Conservation (phyloP, 2,329 filamentous ascomycete genomes). For the Fusarium tjaetaba region DNA sequence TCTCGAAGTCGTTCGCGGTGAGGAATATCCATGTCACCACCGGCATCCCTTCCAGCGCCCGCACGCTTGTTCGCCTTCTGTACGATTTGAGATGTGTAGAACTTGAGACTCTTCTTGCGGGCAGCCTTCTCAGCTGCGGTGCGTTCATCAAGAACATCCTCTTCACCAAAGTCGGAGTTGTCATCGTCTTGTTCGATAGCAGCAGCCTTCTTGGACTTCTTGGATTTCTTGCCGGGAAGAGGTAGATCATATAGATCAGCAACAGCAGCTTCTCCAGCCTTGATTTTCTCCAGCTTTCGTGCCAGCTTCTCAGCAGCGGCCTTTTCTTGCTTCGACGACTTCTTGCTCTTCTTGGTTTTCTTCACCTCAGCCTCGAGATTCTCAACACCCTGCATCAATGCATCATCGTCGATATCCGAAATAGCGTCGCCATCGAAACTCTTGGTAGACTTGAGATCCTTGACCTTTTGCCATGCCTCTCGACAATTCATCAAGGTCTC, state of each 20-base stretch:
- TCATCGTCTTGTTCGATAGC: slow-evolving; percentile 62
- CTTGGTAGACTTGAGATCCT: slow-evolving; percentile 66
- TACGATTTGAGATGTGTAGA: slow-evolving; percentile 97
- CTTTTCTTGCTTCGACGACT: slow-evolving; percentile 50
- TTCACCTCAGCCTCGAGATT: slow-evolving; percentile 35
- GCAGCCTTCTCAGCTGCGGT: slow-evolving; percentile 87
- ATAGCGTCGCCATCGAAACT: slow-evolving; percentile 47
- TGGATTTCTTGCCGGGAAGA: slow-evolving; percentile 60
- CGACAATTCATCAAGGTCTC: slow-evolving; percentile 81
- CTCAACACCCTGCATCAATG: slow-evolving; percentile 39
- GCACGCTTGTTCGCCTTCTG: slow-evolving; percentile 92
- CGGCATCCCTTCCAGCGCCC: slow-evolving; percentile 75
- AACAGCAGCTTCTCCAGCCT: slow-evolving; percentile 74
- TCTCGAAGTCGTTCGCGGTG: slow-evolving; percentile 90
- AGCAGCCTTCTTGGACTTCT: slow-evolving; percentile 46
- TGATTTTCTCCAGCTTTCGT: slow-evolving; percentile 58
- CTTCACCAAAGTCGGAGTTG: slow-evolving; percentile 93
- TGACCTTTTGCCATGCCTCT: slow-evolving; percentile 80
- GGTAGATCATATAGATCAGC: slow-evolving; percentile 74
- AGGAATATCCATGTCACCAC: slow-evolving; percentile 85
- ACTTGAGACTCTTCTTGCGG: slow-evolving; percentile 91
- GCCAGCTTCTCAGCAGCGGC: slow-evolving; percentile 52
- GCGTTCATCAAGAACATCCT: slow-evolving; percentile 78
- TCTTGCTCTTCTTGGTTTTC: slow-evolving; percentile 46
- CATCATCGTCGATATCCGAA: slow-evolving; percentile 37